Evolutionary conservation across 2,329 filamentous ascomycete genomes (phyloP), one percentile per base, ranked within the genome.

Genomic region (Stagonosporopsis tanaceti): DNA sequence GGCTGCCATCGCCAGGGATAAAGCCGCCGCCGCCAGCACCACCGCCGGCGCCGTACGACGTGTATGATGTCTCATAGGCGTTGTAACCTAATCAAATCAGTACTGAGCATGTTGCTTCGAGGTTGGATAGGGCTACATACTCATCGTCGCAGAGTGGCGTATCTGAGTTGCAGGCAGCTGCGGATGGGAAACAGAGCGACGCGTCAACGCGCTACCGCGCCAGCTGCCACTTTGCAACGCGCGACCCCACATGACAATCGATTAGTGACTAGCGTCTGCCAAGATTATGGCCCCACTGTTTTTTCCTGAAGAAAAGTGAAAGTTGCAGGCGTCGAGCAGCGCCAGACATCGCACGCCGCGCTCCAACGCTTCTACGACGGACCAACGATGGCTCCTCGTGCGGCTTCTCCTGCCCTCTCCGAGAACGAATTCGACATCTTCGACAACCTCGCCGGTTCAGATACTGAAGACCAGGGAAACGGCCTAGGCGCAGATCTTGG

Each of bases 391-490:
- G 84, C 85, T 78, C 83, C 82, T 74, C 88, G 91, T 71, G 87
- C 86, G 71, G 84, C 84, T 55, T 98, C 95, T 40, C 95, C 94
- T 58, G 87, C 92, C 46, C 83, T 85, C 57, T 98, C 94, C 47
- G 94, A 98, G 78, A 90, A 89, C 64, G 95, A 97, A 73, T 87
- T 96, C 71, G 95, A 99, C 71, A 97, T 99, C 50, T 87, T 92
- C 20, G 88, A 85, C 60, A 89, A 89, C 2, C 82, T 97, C 11
- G 90, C 94, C 69, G 85, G 87, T 50, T 84, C 83, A 24, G 82
- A 86, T 50, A 80, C 83, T 61, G 57, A 78, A 57, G 80, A 80
- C 47, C 72, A 79, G 52, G 79, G 65, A 61, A 75, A 68, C 56
- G 69, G 46, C 46, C 64, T 75, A 61, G 62, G 66, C 48, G 76